A percentile compares a stretch with the other conserved stretches of the same genome.
These are phyloP conservation scores for Gossypioides kirkii DNA, from an alignment of 345 rosid genomes.

Conservation along the genomic window DNA sequence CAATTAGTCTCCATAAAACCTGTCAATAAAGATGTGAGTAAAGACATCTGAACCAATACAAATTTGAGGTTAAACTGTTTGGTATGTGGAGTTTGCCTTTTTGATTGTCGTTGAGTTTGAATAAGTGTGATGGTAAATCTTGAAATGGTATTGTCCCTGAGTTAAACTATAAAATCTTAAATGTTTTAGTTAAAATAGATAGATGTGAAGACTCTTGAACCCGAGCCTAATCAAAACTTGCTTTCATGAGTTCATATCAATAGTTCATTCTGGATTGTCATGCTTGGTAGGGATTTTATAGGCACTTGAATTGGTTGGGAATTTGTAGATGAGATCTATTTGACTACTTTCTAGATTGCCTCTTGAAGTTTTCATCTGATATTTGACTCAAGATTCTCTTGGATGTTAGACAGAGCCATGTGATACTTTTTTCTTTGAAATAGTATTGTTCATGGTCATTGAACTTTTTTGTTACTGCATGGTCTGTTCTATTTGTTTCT, in stretches of 20 bases:
- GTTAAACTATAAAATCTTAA: too few relatives aligned
- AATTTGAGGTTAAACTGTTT: not conserved
- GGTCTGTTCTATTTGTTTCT: slow-evolving; percentile 20
- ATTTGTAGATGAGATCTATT: not conserved
- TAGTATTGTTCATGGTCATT: slow-evolving; percentile 2
- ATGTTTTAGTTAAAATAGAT: too few relatives aligned
- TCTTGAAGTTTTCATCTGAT: not conserved
- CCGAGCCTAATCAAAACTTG: too few relatives aligned
- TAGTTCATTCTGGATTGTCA: not conserved
- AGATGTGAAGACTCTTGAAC: too few relatives aligned
- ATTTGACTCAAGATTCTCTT: not conserved
- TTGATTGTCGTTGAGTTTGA: not conserved
- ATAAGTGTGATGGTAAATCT: too few relatives aligned
- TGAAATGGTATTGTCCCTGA: too few relatives aligned
- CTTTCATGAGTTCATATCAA: not conserved
- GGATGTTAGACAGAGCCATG: not conserved
- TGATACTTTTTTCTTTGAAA: not conserved
- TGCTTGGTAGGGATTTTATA: not conserved
- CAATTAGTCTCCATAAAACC: not conserved
- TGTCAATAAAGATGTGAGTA: not conserved
- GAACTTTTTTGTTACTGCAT: slow-evolving; percentile 11
- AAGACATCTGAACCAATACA: too few relatives aligned
- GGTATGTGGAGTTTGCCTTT: not conserved
- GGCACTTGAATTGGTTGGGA: not conserved
- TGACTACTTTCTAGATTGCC: not conserved